Base-by-base conservation (phyloP, 495 filamentous ascomycete genomes). In the Apiosordaria backusii region DNA sequence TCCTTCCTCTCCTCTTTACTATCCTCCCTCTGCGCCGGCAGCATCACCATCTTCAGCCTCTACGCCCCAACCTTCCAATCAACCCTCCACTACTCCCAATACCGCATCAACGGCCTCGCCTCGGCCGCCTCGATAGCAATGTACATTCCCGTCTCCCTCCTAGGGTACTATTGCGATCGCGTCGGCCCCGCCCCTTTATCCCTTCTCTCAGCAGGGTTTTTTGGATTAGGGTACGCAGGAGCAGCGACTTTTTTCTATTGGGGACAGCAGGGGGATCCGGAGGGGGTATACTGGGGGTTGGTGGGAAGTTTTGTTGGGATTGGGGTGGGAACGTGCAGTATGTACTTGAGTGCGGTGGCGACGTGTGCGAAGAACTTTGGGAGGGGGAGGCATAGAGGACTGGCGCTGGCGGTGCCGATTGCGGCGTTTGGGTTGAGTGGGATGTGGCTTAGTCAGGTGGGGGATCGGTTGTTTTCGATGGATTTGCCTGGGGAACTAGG, bases 281-380 rank as follows among this genome's bases (percentile, higher is more conserved):
- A 90, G 87, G 4, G 71, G 72, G 35, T 83, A 3, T 96, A 92
- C 67, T 84, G 82, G 74, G 79, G 90, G 65, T 97, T 99, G 95
- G 76, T 97, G 2, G 63, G 90, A 60, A 90, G 91, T 1, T 99
- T 99, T 70, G 83, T 91, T 21, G 79, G 80, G 7, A 86, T 97
- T 58, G 95, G 95, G 1, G 84, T 88, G 67, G 94, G 88, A 4
- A 97, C 95, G 0, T 88, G 89, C 66, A 84, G 84, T 71, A 91
- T 98, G 89, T 97, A 98, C 74, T 74, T 97, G 25, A 83, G 86
- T 45, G 90, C 91, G 0, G 89, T 99, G 27, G 92, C 95, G 23
- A 97, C 93, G 2, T 97, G 92, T 66, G 95, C 94, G 24, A 99
- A 99, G 86, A 98, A 97, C 77, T 97, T 98, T 75, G 92, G 94